These are phyloP conservation scores for Leucosporidium yakuticum DNA, from an alignment of 768 basidiomycete species.

Conservation along the genomic window DNA sequence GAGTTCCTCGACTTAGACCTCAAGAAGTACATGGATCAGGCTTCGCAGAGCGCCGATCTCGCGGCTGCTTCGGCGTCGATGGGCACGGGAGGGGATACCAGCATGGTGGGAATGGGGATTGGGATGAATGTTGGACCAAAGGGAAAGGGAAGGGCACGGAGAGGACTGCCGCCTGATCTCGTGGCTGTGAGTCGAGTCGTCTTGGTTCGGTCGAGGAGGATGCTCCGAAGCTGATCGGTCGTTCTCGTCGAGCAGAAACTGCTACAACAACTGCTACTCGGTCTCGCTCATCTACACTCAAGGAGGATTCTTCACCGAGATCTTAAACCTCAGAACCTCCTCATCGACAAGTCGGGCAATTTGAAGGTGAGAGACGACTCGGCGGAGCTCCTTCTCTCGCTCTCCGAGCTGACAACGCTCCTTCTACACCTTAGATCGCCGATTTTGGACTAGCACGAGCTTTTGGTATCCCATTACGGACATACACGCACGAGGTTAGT, in stretches of 20 bases:
- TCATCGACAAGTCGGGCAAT: conserved; percentile 83
- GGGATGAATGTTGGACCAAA: not conserved
- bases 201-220: not conserved
- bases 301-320: conserved; percentile 94
- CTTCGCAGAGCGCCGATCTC: conserved; percentile 53
- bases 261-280: conserved; percentile 83
- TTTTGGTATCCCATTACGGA: conserved; percentile 95
- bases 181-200: conserved; percentile 59
- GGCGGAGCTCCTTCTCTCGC: not conserved
- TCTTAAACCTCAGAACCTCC: conserved; percentile 76
- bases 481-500: conserved; percentile 92
- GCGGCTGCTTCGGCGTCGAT: not conserved
- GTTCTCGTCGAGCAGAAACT: conserved; percentile 65
- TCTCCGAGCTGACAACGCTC: not conserved
- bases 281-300: conserved; percentile 88
- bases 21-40: conserved; percentile 92
- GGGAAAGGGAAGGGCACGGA: conserved; percentile 23
- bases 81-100: not conserved
- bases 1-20: conserved; percentile 96
- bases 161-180: conserved; percentile 58
- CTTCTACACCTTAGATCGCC: conserved; percentile 45
- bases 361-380: conserved; percentile 61
- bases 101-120: not conserved
- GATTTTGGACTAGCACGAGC: conserved; percentile 94
- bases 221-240: not conserved